These are phyloP conservation scores for Phoenix roebelenii DNA, from an alignment of 176 grass and related monocot species.

Conservation along the genomic window DNA sequence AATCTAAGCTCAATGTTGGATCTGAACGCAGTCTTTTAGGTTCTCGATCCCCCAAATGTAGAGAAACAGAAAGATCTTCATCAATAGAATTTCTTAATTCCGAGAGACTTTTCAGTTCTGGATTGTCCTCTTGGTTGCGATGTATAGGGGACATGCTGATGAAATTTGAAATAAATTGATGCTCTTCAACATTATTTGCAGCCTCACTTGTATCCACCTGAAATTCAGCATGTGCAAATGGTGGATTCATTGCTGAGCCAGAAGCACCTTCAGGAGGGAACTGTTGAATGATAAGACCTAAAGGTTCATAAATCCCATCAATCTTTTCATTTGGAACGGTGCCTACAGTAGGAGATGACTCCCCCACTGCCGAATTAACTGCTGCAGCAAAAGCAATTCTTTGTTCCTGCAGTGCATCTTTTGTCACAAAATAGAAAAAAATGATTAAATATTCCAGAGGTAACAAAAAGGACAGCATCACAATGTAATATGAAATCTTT, in stretches of 20 bases:
- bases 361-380: constrained; percentile 41
- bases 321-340: constrained; percentile 34
- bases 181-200: constrained; percentile 61
- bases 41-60: constrained; percentile 76
- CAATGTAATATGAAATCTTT: too few species aligned
- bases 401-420: constrained; percentile 83
- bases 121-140: constrained; percentile 18
- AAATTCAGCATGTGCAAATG: constrained; percentile 5
- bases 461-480: too few species aligned
- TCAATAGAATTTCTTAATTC: constrained; percentile 59
- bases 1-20: constrained; percentile 30
- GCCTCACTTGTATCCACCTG: constrained; percentile 37
- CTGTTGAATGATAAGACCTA: constrained; percentile 63
- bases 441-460: neutral
- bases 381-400: constrained; percentile 44
- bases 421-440: constrained; percentile 4
- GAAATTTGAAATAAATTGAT: constrained; percentile 83
- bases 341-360: constrained; percentile 37
- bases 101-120: constrained; percentile 34
- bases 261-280: constrained; percentile 34
- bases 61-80: constrained; percentile 66
- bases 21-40: constrained; percentile 45
- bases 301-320: constrained; percentile 56
- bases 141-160: constrained; percentile 46
- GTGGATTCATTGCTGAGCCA: constrained; percentile 32